Percentiles rank a stretch among this genome's conserved stretches.
Conservation (phyloP, 805 yeast species). For the Candida orba region DNA sequence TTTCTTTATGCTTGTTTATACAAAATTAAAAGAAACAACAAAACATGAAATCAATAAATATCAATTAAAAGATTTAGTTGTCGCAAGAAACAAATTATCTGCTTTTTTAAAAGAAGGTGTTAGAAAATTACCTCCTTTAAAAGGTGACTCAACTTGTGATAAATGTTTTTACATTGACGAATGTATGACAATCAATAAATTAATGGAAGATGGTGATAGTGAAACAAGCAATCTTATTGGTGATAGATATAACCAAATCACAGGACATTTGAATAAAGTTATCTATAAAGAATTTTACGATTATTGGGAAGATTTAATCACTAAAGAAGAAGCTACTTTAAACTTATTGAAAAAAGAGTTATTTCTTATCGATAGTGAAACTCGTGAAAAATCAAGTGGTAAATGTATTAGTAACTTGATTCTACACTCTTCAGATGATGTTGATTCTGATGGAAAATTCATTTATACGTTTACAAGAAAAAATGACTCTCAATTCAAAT, state of each 20-base stretch:
- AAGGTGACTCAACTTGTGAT: constrained; percentile 49
- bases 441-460: constrained; percentile 24
- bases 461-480: constrained; percentile 44
- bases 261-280: constrained; percentile 40
- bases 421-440: constrained; percentile 26
- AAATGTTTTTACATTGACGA: constrained; percentile 46
- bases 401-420: constrained; percentile 46
- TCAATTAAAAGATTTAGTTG: constrained; percentile 63
- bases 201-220: constrained; percentile 52
- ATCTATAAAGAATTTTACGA: constrained; percentile 49
- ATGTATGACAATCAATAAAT: constrained; percentile 61
- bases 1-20: constrained; percentile 65
- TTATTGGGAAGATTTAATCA: constrained; percentile 68
- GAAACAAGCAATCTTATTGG: constrained; percentile 45
- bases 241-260: constrained; percentile 40
- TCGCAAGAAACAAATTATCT: constrained; percentile 66
- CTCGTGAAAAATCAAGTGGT: constrained; percentile 57
- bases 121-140: constrained; percentile 46
- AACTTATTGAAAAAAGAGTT: constrained; percentile 49
- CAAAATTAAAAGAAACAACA: constrained; percentile 50
- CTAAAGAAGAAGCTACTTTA: constrained; percentile 63
- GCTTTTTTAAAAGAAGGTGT: constrained; percentile 44
- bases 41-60: constrained; percentile 43
- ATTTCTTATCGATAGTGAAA: constrained; percentile 44
- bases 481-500: constrained; percentile 1